These are phyloP conservation scores for Apiotrichum mycotoxinovorans DNA, from an alignment of 1,284 basidiomycete genomes.

Conservation along the genomic window DNA sequence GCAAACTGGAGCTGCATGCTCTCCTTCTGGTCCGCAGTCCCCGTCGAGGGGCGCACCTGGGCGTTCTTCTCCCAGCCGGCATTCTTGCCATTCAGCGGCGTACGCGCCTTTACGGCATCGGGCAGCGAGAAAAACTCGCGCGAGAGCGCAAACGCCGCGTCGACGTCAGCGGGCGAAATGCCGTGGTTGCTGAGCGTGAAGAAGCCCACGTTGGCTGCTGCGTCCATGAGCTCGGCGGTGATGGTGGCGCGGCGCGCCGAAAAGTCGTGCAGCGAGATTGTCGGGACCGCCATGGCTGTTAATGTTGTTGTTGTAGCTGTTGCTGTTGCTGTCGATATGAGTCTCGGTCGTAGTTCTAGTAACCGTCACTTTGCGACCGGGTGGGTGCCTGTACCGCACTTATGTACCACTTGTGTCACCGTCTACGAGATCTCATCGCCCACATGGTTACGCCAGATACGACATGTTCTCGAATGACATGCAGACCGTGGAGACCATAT, in stretches of 20 bases:
- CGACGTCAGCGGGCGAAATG: constrained; percentile 11
- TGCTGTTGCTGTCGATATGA: neutral
- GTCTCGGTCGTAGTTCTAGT: no score
- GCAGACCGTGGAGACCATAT: no score
- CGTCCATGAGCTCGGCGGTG: constrained; percentile 29
- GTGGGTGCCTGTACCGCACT: no score
- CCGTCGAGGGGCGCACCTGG: constrained; percentile 18
- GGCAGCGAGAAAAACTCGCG: constrained; percentile 16
- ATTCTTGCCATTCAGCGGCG: constrained; percentile 18
- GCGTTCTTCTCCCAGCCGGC: constrained; percentile 22
- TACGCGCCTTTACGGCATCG: constrained; percentile 15
- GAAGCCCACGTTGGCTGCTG: constrained; percentile 34
- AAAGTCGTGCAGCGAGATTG: constrained; percentile 37
- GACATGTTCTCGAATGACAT: no score
- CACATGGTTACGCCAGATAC: no score
- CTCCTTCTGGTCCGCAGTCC: constrained; percentile 21
- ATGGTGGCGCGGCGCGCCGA: constrained; percentile 29
- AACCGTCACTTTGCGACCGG: no score
- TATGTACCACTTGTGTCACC: no score
- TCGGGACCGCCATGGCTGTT: constrained; percentile 23
- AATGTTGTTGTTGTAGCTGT: neutral
- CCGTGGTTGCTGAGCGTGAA: constrained; percentile 21
- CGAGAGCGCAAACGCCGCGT: constrained; percentile 12
- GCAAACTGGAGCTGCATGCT: constrained; percentile 28
- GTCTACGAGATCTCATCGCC: no score